Base-by-base conservation (phyloP, 1,284 basidiomycete genomes). In the Pascua guehoae region DNA sequence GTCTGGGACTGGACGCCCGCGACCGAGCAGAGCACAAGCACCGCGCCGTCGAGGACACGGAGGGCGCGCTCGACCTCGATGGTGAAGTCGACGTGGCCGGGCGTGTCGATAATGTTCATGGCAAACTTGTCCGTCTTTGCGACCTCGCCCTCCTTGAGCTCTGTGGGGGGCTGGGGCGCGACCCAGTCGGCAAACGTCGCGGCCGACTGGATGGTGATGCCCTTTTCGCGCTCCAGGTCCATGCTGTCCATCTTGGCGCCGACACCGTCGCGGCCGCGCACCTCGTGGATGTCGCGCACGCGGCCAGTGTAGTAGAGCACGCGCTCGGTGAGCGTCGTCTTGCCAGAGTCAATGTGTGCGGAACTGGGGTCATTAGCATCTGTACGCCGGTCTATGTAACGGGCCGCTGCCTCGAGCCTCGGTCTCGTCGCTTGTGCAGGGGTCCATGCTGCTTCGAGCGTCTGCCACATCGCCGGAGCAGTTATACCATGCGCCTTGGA, bases 231-330 rank as follows among this genome's bases (percentile, higher is more conserved):
- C 77, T 99, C 96, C 9, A 99, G 82, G 68, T 98, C 96, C 95
- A 99, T 99, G 70, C 88, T 91, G 79, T 99, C 95, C 96, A 99
- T 99, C 82, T 99, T 98, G 24, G 95, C 96, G 50, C 95, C 96
- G 24, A 98, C 93, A 51, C 88, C 87, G 76, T 98, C 95, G 54
- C 89, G 84, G 43, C 96, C 96, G 66, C 96, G 84, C 61, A 96
- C 95, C 83, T 99, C 96, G 75, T 99, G 96, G 68, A 99, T 98
- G 56, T 93, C 92, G 54, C 87, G 83, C 74, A 98, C 96, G 47
- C 93, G 85, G 37, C 96, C 96, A 36, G 96, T 98, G 78, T 98
- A 99, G 79, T 87, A 98, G 50, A 98, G 80, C 11, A 75, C 87
- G 41, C 96, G 89, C 76, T 99, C 96, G n/a, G 96, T 98, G 63